phyloP scores from a whole-genome alignment of 371 early-diverging fungal species.

The Parasitella parasitica region DNA sequence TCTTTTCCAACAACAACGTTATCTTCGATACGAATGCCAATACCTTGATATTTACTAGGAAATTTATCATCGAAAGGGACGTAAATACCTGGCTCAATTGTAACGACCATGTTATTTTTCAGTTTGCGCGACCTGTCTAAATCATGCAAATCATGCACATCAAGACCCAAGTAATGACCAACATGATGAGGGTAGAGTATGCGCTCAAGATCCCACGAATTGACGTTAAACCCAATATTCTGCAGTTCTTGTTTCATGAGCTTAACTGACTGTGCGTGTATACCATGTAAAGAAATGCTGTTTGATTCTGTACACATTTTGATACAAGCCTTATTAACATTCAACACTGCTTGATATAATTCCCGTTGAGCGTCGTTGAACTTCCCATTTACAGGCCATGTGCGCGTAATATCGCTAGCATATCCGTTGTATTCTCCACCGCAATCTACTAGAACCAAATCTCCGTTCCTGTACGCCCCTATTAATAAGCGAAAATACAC shows the following conservation, averaged over 20 bases:
- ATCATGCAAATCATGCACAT: slow-evolving; percentile 89
- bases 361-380: slow-evolving; percentile 80
- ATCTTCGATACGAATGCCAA: slow-evolving; percentile 96
- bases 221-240: slow-evolving; percentile 63
- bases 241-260: slow-evolving; percentile 65
- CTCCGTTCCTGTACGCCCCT: slow-evolving; percentile 63
- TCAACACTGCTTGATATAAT: slow-evolving; percentile 84
- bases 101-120: slow-evolving; percentile 85
- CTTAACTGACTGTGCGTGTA: slow-evolving; percentile 72
- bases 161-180: slow-evolving; percentile 92
- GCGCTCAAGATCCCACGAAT: slow-evolving; percentile 62
- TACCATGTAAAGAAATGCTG: slow-evolving; percentile 74
- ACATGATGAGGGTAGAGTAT: slow-evolving; percentile 93
- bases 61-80: slow-evolving; percentile 77
- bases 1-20: slow-evolving; percentile 79
- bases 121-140: slow-evolving; percentile 72
- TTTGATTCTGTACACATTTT: slow-evolving; percentile 74
- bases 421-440: slow-evolving; percentile 91
- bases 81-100: slow-evolving; percentile 96
- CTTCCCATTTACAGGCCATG: slow-evolving; percentile 92
- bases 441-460: slow-evolving; percentile 89
- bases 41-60: slow-evolving; percentile 84
- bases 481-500: neutral
- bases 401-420: slow-evolving; percentile 91
- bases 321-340: slow-evolving; percentile 85